These are phyloP conservation scores for Lojkania enalia DNA, from an alignment of 2,329 filamentous ascomycete species.

Conservation along the genomic window DNA sequence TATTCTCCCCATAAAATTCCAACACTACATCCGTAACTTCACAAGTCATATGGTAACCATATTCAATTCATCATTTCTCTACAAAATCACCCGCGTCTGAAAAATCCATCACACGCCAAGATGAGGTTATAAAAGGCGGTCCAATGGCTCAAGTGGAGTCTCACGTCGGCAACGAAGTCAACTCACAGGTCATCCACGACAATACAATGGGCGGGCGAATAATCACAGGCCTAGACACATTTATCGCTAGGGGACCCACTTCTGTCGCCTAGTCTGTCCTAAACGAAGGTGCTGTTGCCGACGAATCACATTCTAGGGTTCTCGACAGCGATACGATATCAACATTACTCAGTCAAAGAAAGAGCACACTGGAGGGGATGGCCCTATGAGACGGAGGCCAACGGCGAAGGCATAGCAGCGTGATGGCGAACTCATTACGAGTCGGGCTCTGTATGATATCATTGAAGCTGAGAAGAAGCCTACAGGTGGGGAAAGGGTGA, in stretches of 20 bases:
- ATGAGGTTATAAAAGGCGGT: slow-evolving; percentile 41
- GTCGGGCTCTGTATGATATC: slow-evolving; percentile 37
- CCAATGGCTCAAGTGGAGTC: slow-evolving; percentile 49
- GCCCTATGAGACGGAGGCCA: slow-evolving; percentile 26
- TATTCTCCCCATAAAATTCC: slow-evolving; percentile 11
- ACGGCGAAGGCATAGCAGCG: slow-evolving; percentile 37
- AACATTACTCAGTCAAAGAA: slow-evolving; percentile 39
- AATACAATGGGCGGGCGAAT: slow-evolving; percentile 49
- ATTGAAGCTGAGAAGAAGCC: slow-evolving; percentile 39
- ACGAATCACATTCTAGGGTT: slow-evolving; percentile 15
- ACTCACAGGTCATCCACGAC: slow-evolving; percentile 41
- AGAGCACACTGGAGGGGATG: slow-evolving; percentile 25
- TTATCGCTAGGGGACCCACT: slow-evolving; percentile 46
- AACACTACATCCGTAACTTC: slow-evolving; percentile 15
- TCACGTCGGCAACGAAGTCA: slow-evolving; percentile 40
- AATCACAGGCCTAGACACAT: slow-evolving; percentile 41
- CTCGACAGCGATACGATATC: slow-evolving; percentile 32
- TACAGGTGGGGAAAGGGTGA: slow-evolving; percentile 36
- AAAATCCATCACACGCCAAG: slow-evolving; percentile 43
- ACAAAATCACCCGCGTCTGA: slow-evolving; percentile 47
- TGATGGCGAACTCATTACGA: slow-evolving; percentile 32
- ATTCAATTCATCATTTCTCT: slow-evolving; percentile 46
- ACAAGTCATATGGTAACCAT: slow-evolving; percentile 24
- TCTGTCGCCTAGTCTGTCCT: slow-evolving; percentile 41
- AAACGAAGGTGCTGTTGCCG: not conserved